Base-by-base conservation (phyloP, 2,329 filamentous ascomycete genomes). In the Orbilia quercus region DNA sequence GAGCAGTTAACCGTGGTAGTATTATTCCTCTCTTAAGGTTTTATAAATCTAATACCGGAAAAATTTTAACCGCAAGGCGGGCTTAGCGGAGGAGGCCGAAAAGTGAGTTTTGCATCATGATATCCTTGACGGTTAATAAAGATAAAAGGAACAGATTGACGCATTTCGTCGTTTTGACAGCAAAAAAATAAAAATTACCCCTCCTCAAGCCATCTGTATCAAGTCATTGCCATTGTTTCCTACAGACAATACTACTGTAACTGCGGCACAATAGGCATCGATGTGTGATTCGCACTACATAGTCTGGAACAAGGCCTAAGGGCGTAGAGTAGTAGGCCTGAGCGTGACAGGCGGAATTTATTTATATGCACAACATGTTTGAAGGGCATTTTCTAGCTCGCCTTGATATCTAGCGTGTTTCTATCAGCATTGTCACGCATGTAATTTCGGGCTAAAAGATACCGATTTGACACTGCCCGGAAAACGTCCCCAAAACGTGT, bases 321-420 rank as follows among this genome's bases (percentile, higher is more conserved):
- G 47, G 60, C 47, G 53, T 60, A 9, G 28, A 31, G 53, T 31
- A 38, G 45, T 9, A 42, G 67, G 67, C 36, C 67, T 72, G 67
- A 72, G 67, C 67, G 67, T 53, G 31, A 42, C 42, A 54, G 45
- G 38, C 55, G 42, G 54, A 38, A 25, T 45, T 53, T 69, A 69
- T 69, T 69, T 69, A 69, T 69, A 69, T 59, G 55, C 40, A 69
- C 38, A 55, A 62, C 55, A 55, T 62, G 64, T 69, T 69, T 62
- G 64, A 62, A 48, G 55, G 38, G 36, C 9, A 51, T 25, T 34
- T 60, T n/a, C n/a, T n/a, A n/a, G n/a, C n/a, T n/a, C n/a, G n/a
- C n/a, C n/a, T n/a, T n/a, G n/a, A n/a, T n/a, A n/a, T n/a, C 36
- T 53, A 28, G 31, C 34, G 11, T 42, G 64, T 45, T 67, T 59